phyloP scores from a whole-genome alignment of 2,329 filamentous ascomycete species.

The Penicillium sp. region DNA sequence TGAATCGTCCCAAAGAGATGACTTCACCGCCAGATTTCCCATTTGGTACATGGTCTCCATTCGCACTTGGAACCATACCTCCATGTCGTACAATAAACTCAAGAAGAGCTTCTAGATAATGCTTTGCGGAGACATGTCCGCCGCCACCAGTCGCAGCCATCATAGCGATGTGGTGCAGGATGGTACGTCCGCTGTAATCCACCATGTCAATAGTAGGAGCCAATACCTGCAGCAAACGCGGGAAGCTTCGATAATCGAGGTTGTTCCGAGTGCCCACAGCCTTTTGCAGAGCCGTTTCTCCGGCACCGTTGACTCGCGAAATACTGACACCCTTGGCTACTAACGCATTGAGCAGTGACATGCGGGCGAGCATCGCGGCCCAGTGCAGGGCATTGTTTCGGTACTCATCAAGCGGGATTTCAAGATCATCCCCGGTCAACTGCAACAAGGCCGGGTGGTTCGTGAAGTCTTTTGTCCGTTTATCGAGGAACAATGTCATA shows the following conservation, averaged over 20 bases:
- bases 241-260: constrained; percentile 84
- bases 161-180: constrained; percentile 93
- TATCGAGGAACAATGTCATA: constrained; percentile 78
- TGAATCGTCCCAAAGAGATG: constrained; percentile 89
- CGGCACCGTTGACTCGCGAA: constrained; percentile 80
- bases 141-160: constrained; percentile 94
- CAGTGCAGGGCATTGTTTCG: constrained; percentile 88
- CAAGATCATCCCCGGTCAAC: constrained; percentile 75
- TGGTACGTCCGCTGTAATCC: constrained; percentile 84
- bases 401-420: constrained; percentile 86
- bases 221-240: constrained; percentile 82
- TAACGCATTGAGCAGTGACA: constrained; percentile 75
- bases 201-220: constrained; percentile 86
- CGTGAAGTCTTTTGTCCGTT: constrained; percentile 65
- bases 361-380: constrained; percentile 88
- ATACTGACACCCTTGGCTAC: constrained; percentile 84
- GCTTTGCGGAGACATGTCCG: constrained; percentile 78
- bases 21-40: constrained; percentile 49
- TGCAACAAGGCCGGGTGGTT: constrained; percentile 74
- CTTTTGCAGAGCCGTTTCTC: constrained; percentile 89
- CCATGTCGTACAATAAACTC: constrained; percentile 92
- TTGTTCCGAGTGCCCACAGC: constrained; percentile 93
- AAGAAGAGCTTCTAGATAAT: constrained; percentile 90
- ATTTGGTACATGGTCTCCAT: constrained; percentile 28
- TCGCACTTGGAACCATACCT: constrained; percentile 52